Conservation (phyloP, 768 basidiomycete species). For the Tubosaeta sp. region DNA sequence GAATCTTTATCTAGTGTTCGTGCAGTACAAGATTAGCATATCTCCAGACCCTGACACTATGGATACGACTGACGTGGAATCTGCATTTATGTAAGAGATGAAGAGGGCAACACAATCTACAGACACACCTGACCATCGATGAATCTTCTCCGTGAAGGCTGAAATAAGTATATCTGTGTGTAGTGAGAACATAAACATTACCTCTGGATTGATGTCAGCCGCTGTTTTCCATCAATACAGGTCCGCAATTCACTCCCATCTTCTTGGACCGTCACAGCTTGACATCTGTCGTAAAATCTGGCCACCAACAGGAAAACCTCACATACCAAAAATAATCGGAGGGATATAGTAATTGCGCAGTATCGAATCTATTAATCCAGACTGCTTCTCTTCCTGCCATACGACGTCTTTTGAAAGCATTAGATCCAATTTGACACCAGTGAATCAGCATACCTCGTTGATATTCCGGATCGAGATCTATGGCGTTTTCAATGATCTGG, state of each 20-base stretch:
- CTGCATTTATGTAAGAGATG: conserved; percentile 21
- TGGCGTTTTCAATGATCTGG: conserved; percentile 40
- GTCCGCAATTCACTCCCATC: conserved; percentile 44
- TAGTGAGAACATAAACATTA: conserved; percentile 19
- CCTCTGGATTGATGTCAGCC: conserved; percentile 62
- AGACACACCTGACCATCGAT: conserved; percentile 50
- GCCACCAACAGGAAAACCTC: not conserved
- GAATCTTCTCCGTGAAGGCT: conserved; percentile 37
- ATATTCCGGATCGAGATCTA: conserved; percentile 63
- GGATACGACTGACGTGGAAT: conserved; percentile 38
- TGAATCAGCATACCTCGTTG: conserved; percentile 45
- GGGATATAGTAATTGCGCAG: conserved; percentile 64
- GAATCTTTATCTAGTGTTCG: conserved; percentile 35
- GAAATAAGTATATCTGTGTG: not conserved
- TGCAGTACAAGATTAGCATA: conserved; percentile 4
- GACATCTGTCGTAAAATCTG: conserved; percentile 1
- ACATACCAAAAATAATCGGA: conserved; percentile 60
- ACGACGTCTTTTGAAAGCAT: conserved; percentile 45
- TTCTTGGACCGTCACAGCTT: conserved; percentile 37
- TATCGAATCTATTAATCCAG: conserved; percentile 58
- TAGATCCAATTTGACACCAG: not conserved
- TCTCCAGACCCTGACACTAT: not conserved
- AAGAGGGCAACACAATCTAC: not conserved
- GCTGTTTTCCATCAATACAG: conserved; percentile 74
- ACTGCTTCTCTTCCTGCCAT: conserved; percentile 60